These are phyloP conservation scores for Detonula confervacea DNA, from an alignment of 352 stramenopile species.

Conservation along the genomic window DNA sequence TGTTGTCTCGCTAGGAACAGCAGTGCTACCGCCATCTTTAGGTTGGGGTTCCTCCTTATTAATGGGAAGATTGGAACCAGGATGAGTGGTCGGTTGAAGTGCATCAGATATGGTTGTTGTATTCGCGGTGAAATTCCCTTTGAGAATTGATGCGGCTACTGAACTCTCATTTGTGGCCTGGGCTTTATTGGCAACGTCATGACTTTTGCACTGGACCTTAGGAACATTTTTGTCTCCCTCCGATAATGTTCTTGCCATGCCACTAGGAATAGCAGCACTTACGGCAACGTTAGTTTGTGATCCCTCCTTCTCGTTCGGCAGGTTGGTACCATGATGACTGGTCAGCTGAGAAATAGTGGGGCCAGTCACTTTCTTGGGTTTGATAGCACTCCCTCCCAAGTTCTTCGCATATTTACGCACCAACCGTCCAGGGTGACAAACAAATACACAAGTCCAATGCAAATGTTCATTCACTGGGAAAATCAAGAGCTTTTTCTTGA, in stretches of 20 bases:
- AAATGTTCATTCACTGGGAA: slow-evolving; percentile 91
- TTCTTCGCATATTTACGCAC: slow-evolving; percentile 34
- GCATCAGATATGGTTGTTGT: too few relatives aligned
- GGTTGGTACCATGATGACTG: neutral
- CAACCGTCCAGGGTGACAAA: slow-evolving; percentile 86
- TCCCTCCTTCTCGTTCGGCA: neutral
- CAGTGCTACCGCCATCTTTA: neutral
- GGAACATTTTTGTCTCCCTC: neutral
- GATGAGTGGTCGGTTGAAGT: neutral
- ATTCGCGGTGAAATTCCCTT: neutral
- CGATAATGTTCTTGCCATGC: neutral
- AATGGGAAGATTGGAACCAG: neutral
- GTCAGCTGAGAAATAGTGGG: too few relatives aligned
- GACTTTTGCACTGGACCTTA: neutral
- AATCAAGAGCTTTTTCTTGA: slow-evolving; percentile 89
- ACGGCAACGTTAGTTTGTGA: neutral
- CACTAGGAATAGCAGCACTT: neutral
- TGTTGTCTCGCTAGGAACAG: neutral
- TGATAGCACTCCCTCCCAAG: neutral
- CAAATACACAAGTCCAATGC: slow-evolving; percentile 90
- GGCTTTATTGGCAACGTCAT: too few relatives aligned
- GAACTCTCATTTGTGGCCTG: too few relatives aligned
- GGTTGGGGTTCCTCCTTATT: neutral
- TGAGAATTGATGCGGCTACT: too few relatives aligned
- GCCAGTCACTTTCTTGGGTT: too few relatives aligned